phyloP scores from a whole-genome alignment of 106 monocot species.

The Platanthera zijinensis region DNA sequence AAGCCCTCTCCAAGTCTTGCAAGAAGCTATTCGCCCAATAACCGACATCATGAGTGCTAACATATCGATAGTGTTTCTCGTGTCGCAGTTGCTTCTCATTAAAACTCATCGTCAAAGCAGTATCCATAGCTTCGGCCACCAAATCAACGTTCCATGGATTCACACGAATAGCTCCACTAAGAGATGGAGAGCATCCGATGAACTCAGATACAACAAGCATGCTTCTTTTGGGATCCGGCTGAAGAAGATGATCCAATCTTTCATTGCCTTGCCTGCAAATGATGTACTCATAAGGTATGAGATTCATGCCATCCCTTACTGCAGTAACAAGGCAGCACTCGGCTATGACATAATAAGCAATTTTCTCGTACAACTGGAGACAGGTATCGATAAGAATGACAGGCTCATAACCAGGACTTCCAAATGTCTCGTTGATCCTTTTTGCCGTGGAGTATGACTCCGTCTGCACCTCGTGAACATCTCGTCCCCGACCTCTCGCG shows the following conservation, averaged over 20 bases:
- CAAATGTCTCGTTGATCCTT: slow-evolving; percentile 39
- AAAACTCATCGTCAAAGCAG: slow-evolving; percentile 24
- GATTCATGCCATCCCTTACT: slow-evolving; percentile 59
- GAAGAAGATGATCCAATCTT: slow-evolving; percentile 19
- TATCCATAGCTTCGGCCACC: slow-evolving; percentile 43
- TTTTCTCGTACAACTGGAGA: slow-evolving; percentile 42
- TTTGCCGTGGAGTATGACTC: slow-evolving; percentile 26
- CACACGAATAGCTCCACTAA: slow-evolving; percentile 45
- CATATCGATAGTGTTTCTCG: slow-evolving; percentile 46
- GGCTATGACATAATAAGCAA: slow-evolving; percentile 40
- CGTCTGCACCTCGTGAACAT: slow-evolving; percentile 39
- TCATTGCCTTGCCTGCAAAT: slow-evolving; percentile 40
- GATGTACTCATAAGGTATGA: slow-evolving; percentile 50
- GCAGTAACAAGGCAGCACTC: slow-evolving; percentile 51
- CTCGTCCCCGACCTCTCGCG: slow-evolving; percentile 38
- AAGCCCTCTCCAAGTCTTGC: slow-evolving; percentile 47
- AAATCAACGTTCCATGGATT: slow-evolving; percentile 50
- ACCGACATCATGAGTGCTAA: slow-evolving; percentile 42
- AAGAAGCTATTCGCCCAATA: slow-evolving; percentile 47
- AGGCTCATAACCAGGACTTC: slow-evolving; percentile 28
- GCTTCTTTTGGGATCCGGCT: slow-evolving; percentile 29
- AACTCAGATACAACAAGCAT: slow-evolving; percentile 51
- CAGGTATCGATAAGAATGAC: slow-evolving; percentile 32
- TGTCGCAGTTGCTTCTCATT: slow-evolving; percentile 39
- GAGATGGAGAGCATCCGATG: slow-evolving; percentile 45